phyloP scores from a whole-genome alignment of 2,329 filamentous ascomycete species.

The Cercospora nicotianae region DNA sequence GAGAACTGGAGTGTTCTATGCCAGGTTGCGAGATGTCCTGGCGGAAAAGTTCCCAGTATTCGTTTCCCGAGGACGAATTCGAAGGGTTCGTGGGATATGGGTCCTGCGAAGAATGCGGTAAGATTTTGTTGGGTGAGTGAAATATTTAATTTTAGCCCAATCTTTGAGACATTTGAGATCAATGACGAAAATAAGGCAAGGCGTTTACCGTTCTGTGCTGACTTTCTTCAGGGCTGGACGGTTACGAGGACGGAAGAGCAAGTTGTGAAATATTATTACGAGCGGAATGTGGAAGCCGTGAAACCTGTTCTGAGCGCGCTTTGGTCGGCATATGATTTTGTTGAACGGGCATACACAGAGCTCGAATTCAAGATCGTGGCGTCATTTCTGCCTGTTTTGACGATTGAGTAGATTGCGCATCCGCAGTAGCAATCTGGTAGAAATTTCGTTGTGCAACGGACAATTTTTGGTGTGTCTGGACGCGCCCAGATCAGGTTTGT shows the following conservation, averaged over 20 bases:
- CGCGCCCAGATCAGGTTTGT: background rate
- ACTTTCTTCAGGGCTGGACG: slow-evolving; percentile 28
- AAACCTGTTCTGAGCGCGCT: slow-evolving; percentile 24
- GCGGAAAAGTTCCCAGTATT: slow-evolving; percentile 19
- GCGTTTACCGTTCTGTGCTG: background rate
- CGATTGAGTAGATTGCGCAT: background rate
- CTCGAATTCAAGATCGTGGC: slow-evolving; percentile 28
- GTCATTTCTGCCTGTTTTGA: slow-evolving; percentile 14
- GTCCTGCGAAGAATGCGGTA: slow-evolving; percentile 25
- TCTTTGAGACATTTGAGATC: background rate
- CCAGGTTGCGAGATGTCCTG: slow-evolving; percentile 26
- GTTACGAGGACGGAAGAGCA: slow-evolving; percentile 34
- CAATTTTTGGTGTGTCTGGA: background rate
- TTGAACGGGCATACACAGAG: slow-evolving; percentile 33
- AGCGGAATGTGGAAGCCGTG: slow-evolving; percentile 20
- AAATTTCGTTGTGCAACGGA: background rate
- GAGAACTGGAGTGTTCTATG: slow-evolving; percentile 30
- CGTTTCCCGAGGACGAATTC: slow-evolving; percentile 33
- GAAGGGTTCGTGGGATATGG: slow-evolving; percentile 32
- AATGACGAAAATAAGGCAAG: background rate
- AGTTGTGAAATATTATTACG: slow-evolving; percentile 29
- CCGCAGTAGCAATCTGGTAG: background rate
- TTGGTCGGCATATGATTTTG: slow-evolving; percentile 30
- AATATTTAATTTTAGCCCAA: background rate
- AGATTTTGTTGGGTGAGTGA: slow-evolving; percentile 21